Percentiles rank a stretch among this genome's conserved stretches.
Conservation (phyloP, 2,329 filamentous ascomycete species). For the Aspergillus sp. region DNA sequence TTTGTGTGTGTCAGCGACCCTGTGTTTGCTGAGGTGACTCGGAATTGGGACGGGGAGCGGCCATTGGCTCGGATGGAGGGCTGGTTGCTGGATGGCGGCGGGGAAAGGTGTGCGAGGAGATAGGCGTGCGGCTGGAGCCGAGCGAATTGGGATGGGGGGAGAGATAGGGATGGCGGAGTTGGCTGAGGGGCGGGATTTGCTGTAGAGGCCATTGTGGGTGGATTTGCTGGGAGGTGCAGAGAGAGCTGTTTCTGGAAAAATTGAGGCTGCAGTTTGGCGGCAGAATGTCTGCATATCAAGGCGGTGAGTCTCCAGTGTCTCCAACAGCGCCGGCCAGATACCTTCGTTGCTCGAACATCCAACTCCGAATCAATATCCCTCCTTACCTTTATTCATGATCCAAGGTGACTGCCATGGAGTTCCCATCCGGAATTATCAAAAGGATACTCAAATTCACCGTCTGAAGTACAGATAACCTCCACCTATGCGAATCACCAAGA, state of each 20-base stretch:
- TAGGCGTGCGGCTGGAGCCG: slow-evolving; percentile 83
- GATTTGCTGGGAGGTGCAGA: neutral
- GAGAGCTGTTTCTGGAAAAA: slow-evolving; percentile 1
- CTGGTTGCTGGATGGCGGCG: slow-evolving; percentile 39
- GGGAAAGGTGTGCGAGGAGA: slow-evolving; percentile 77
- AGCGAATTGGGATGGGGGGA: slow-evolving; percentile 62
- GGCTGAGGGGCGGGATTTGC: slow-evolving; percentile 14
- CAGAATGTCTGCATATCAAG: slow-evolving; percentile 17
- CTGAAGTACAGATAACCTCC: no score
- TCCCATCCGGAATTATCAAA: neutral
- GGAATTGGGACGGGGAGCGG: slow-evolving; percentile 59
- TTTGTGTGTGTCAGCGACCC: slow-evolving; percentile 81
- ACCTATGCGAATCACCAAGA: no score
- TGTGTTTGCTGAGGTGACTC: slow-evolving; percentile 66
- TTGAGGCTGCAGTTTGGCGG: slow-evolving; percentile 5
- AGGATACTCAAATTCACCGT: no score
- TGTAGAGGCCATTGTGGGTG: slow-evolving; percentile 6
- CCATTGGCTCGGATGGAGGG: slow-evolving; percentile 69
- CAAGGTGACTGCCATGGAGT: neutral
- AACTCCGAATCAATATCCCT: no score
- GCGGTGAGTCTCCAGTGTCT: slow-evolving; percentile 13
- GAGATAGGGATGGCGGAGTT: slow-evolving; percentile 41
- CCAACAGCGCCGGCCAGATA: neutral
- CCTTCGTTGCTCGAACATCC: neutral
- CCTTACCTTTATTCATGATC: neutral